Base-by-base conservation (phyloP, 176 grass and related monocot species). In the Typha latifolia region DNA sequence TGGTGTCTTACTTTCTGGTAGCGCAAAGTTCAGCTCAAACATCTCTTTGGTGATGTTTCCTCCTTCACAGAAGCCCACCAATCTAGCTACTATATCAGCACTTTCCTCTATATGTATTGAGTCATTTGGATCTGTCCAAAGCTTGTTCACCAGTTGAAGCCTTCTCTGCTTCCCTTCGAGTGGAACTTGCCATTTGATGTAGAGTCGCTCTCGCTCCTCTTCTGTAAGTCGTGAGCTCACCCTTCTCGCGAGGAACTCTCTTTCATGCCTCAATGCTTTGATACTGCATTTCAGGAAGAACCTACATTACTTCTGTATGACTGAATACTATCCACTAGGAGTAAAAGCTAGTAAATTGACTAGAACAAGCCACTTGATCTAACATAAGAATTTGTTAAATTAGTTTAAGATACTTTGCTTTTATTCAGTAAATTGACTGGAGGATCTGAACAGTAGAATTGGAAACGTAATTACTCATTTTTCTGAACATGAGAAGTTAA, bases 21-120 rank as follows among this genome's bases (percentile, higher is more conserved):
- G 14, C 0, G 86, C 67, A 57, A 99, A 95, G 67, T 99, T 99
- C 52, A 99, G 80, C 69, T 93, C 94, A 32, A 99, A 99, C 94
- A 93, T 93, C 83, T 99, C 94, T 73, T 99, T 99, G 70, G 86
- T 84, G 52, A 87, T 75, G 61, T 92, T 99, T 32, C 86, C 86
- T 61, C 84, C 83, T 72, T 99, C 89, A 18, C 89, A 93, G 76
- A 99, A 99, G 43, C 89, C 94, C 8, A 99, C 94, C 69, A 99
- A 72, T n/a, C 86, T 74, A 32, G 94, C 94, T 72, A 99, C 94
- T 68, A 93, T 76, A 16, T 85, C 89, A 2, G 89, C 89, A 8
- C 94, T 93, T 61, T 86, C 89, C 23, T 93, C 74, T 0, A 90
- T 77, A 74, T 99, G 89, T 1, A 3, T 31, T 23, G 47, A 15